Evolutionary conservation across 768 basidiomycete genomes (phyloP).

Genomic region (Amanita jacksonii): DNA sequence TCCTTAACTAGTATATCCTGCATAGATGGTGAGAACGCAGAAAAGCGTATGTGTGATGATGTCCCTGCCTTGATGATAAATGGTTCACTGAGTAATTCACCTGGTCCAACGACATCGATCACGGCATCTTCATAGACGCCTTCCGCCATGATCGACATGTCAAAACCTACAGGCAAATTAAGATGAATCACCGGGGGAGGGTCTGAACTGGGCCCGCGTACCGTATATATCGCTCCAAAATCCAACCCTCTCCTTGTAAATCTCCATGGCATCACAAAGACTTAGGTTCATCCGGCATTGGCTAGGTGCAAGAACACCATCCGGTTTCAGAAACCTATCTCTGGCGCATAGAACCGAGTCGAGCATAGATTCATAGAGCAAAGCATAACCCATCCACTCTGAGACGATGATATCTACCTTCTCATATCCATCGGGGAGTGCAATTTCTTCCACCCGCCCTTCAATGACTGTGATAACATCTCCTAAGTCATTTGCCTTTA

Average conservation of each 20-base stretch:
- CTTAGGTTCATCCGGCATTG: constrained; percentile 82
- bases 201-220: constrained; percentile 23
- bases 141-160: constrained; percentile 73
- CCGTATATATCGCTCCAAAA: constrained; percentile 94
- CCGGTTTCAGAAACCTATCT: constrained; percentile 72
- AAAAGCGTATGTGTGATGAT: background rate
- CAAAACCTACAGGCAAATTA: constrained; percentile 60
- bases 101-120: constrained; percentile 66
- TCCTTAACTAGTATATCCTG: constrained; percentile 71
- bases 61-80: constrained; percentile 53
- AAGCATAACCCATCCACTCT: constrained; percentile 95
- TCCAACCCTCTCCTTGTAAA: constrained; percentile 71
- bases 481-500: constrained; percentile 65
- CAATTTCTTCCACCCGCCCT: constrained; percentile 87
- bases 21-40: background rate
- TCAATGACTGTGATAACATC: constrained; percentile 77
- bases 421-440: constrained; percentile 56
- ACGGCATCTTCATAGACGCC: constrained; percentile 75
- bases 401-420: constrained; percentile 93
- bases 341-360: constrained; percentile 88
- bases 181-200: too few relatives aligned
- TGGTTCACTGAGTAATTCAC: constrained; percentile 55
- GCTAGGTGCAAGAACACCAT: constrained; percentile 84
- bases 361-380: constrained; percentile 95
- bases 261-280: constrained; percentile 66